phyloP scores from a whole-genome alignment of 495 filamentous ascomycete genomes.

The Penicilliopsis zonata region DNA sequence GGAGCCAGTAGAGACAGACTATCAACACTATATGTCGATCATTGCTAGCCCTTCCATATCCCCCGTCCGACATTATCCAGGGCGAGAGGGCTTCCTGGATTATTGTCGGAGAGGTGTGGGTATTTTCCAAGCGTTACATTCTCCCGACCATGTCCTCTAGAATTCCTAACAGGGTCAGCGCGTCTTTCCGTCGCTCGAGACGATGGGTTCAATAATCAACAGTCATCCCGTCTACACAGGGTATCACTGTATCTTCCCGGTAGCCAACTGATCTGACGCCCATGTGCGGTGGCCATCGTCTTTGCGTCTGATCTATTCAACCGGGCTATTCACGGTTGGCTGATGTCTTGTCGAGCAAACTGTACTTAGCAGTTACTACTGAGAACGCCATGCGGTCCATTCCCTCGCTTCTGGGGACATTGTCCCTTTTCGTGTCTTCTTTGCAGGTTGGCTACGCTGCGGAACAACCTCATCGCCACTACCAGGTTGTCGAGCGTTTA shows the following conservation, averaged over 20 bases:
- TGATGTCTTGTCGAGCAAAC: not conserved
- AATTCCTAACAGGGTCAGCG: too few relatives aligned
- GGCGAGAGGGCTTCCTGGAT: not conserved
- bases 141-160: too few relatives aligned
- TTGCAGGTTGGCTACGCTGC: conserved; percentile 1
- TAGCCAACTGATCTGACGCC: not conserved
- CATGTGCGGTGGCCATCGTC: not conserved
- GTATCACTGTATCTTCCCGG: not conserved
- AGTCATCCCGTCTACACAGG: not conserved
- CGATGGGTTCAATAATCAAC: too few relatives aligned
- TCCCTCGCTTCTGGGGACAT: conserved; percentile 2
- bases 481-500: conserved; percentile 35
- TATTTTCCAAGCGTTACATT: too few relatives aligned
- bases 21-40: too few relatives aligned
- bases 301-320: conserved; percentile 13
- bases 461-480: conserved; percentile 2
- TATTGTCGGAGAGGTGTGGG: too few relatives aligned
- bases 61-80: not conserved
- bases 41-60: not conserved
- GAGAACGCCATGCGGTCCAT: conserved; percentile 6
- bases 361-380: not conserved
- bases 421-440: conserved; percentile 7
- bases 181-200: too few relatives aligned
- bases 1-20: too few relatives aligned
- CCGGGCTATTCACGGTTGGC: not conserved